phyloP scores from a whole-genome alignment of 768 basidiomycete species.

The Lactarius trivialis region DNA sequence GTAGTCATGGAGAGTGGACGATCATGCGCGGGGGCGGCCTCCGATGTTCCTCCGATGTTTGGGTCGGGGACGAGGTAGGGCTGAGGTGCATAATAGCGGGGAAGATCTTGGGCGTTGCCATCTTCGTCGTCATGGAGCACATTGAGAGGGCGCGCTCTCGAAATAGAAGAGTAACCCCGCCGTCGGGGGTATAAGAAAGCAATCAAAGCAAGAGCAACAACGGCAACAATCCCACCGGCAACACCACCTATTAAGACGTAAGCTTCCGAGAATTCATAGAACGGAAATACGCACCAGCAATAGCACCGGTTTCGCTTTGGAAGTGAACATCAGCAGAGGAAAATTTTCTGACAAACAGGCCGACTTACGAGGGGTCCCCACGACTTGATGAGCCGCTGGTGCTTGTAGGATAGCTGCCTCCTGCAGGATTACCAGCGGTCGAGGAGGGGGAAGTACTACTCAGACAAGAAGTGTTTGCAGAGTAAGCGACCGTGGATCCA shows the following conservation, averaged over 20 bases:
- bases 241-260: conserved; percentile 47
- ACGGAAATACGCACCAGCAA: conserved; percentile 12
- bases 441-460: conserved; percentile 61
- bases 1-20: conserved; percentile 19
- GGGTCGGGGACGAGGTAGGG: conserved; percentile 69
- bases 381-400: conserved; percentile 31
- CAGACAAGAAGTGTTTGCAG: conserved; percentile 47
- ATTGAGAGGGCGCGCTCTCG: conserved; percentile 45
- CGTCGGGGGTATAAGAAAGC: conserved; percentile 47
- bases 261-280: neutral
- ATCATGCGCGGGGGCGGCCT: conserved; percentile 27
- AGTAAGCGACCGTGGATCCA: conserved; percentile 46
- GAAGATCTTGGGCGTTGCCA: conserved; percentile 47
- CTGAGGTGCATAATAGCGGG: conserved; percentile 68
- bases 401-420: conserved; percentile 57
- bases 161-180: conserved; percentile 33
- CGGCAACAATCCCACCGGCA: conserved; percentile 46
- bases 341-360: neutral
- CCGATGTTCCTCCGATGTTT: conserved; percentile 38
- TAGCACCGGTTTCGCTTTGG: conserved; percentile 10
- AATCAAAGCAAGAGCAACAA: conserved; percentile 37
- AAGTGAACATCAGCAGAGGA: neutral
- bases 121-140: conserved; percentile 55
- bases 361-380: conserved; percentile 22
- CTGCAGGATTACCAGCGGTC: conserved; percentile 69